Conservation (phyloP, 495 filamentous ascomycete species). For the Immersiella caudata region DNA sequence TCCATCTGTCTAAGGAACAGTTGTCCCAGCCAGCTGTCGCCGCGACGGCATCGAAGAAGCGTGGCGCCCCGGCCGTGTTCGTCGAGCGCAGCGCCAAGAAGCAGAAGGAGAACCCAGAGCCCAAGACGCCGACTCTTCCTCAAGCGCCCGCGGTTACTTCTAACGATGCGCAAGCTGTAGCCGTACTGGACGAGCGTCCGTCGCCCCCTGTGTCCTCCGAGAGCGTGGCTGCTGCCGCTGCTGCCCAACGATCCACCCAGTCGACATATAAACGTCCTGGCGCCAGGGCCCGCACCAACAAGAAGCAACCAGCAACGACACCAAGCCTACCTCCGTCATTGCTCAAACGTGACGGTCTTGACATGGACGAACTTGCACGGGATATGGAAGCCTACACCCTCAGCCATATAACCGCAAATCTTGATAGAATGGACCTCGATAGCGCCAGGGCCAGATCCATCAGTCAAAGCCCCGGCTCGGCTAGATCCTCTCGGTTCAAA, state of each 20-base stretch:
- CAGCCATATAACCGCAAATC: slow-evolving; percentile 49
- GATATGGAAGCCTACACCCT: slow-evolving; percentile 56
- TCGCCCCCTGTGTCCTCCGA: slow-evolving; percentile 1
- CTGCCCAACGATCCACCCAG: slow-evolving; percentile 10
- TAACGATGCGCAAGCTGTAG: neutral
- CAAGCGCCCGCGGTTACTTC: neutral
- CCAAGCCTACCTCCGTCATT: slow-evolving; percentile 45
- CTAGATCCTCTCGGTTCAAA: slow-evolving; percentile 38
- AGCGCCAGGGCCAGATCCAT: slow-evolving; percentile 25
- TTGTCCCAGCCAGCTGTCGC: slow-evolving; percentile 28
- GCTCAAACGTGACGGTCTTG: slow-evolving; percentile 41
- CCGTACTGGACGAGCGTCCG: neutral
- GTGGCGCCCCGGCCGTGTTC: slow-evolving; percentile 47
- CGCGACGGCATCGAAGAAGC: slow-evolving; percentile 39
- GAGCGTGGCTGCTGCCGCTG: slow-evolving; percentile 1
- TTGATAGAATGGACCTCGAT: slow-evolving; percentile 42
- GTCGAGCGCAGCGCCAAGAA: slow-evolving; percentile 51
- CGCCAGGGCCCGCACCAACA: slow-evolving; percentile 13
- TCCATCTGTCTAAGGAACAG: slow-evolving; percentile 50
- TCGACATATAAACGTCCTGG: slow-evolving; percentile 32
- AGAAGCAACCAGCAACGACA: slow-evolving; percentile 18
- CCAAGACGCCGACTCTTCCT: neutral
- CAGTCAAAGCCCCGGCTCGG: slow-evolving; percentile 22
- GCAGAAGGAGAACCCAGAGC: slow-evolving; percentile 15
- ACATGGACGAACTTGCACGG: slow-evolving; percentile 49